phyloP scores from a whole-genome alignment of 2,329 filamentous ascomycete species.

The Penicillium crustosum region DNA sequence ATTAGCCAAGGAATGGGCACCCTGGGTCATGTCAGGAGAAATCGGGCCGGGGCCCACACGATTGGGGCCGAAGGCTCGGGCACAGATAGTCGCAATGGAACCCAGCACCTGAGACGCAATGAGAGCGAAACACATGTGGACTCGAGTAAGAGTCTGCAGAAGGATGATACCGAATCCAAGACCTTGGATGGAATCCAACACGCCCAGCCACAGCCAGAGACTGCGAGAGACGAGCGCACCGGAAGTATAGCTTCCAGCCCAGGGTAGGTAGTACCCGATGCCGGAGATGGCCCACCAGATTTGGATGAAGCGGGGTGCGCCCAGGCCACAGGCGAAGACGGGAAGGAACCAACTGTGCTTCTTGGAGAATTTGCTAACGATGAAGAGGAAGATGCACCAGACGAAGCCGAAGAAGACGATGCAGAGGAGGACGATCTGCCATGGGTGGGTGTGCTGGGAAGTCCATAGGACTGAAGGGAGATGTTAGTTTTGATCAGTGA shows the following conservation, averaged over 20 bases:
- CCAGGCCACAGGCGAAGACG: slow-evolving; percentile 66
- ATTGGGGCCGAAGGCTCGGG: slow-evolving; percentile 61
- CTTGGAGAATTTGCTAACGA: slow-evolving; percentile 58
- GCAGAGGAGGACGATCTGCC: slow-evolving; percentile 57
- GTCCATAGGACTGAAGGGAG: slow-evolving; percentile 52
- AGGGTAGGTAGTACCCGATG: slow-evolving; percentile 63
- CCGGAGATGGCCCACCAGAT: slow-evolving; percentile 65
- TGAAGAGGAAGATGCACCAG: slow-evolving; percentile 50
- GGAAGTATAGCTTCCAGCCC: slow-evolving; percentile 52
- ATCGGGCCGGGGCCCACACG: slow-evolving; percentile 60
- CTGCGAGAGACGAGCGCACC: slow-evolving; percentile 57
- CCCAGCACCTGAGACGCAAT: slow-evolving; percentile 62
- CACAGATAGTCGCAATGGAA: slow-evolving; percentile 61
- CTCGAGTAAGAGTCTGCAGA: slow-evolving; percentile 62
- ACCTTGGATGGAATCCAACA: slow-evolving; percentile 64
- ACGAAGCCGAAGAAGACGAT: slow-evolving; percentile 53
- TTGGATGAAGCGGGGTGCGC: slow-evolving; percentile 64
- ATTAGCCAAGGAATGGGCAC: slow-evolving; percentile 47
- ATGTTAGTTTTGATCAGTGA: neutral
- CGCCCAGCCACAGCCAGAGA: slow-evolving; percentile 67
- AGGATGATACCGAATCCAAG: slow-evolving; percentile 68
- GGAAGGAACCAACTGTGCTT: slow-evolving; percentile 66
- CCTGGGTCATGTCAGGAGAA: slow-evolving; percentile 60
- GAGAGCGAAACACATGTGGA: slow-evolving; percentile 64
- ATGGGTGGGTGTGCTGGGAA: slow-evolving; percentile 55